Evolutionary conservation across 331 rosid species (phyloP).

Genomic region (Malus hybrid): DNA sequence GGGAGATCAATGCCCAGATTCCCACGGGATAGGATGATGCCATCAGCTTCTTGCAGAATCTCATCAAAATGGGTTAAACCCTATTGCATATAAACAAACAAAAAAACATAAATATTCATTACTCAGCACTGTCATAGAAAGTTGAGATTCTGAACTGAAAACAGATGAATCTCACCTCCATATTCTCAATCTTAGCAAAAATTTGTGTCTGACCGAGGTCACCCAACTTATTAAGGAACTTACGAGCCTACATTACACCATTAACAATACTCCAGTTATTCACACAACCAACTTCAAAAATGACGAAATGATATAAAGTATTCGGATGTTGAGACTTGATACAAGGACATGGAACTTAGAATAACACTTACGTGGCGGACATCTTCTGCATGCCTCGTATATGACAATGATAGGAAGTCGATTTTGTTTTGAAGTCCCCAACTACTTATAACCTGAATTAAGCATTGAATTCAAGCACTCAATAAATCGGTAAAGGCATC

Average conservation of each 20-base stretch:
- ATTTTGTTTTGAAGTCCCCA: conserved; percentile 92
- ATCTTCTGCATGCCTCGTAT: conserved; percentile 94
- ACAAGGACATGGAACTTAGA: conserved; percentile 6
- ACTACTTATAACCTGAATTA: conserved; percentile 65
- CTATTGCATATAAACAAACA: conserved; percentile 20
- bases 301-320: not conserved
- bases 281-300: conserved; percentile 7
- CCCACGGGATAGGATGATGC: conserved; percentile 97
- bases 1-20: conserved; percentile 98
- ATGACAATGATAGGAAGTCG: conserved; percentile 91
- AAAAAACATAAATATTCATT: not conserved
- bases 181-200: conserved; percentile 90
- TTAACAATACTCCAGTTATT: conserved; percentile 2
- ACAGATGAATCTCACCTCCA: conserved; percentile 53
- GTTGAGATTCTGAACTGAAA: not conserved
- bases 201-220: conserved; percentile 93
- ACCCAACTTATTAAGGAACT: conserved; percentile 66
- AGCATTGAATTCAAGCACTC: not conserved
- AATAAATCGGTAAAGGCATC: not conserved
- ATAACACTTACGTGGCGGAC: conserved; percentile 64
- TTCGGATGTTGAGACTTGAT: not conserved
- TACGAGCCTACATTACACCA: conserved; percentile 65
- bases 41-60: conserved; percentile 95
- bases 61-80: conserved; percentile 95
- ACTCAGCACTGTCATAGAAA: not conserved